Evolutionary conservation across 164 flowering plant species (phyloP).

Genomic region (Magnolia changhungtana): DNA sequence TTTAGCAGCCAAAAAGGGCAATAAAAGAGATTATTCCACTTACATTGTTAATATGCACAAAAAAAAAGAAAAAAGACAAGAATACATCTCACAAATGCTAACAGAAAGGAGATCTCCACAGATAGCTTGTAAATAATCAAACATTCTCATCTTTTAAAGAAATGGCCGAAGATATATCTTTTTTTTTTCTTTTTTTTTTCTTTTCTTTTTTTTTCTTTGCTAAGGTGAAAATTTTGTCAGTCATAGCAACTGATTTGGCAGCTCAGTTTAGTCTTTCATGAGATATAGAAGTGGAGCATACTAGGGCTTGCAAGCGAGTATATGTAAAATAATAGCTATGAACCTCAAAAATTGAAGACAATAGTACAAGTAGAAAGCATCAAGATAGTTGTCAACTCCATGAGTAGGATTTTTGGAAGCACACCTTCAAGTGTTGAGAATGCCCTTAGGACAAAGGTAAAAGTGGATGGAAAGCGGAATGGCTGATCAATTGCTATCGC

Average conservation of each 20-base stretch:
- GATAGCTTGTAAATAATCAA: neutral
- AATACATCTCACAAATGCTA: neutral
- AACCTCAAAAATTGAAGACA: neutral
- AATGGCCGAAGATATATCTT: no score
- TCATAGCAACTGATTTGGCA: neutral
- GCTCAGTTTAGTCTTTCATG: neutral
- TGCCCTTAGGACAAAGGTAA: slow-evolving; percentile 86
- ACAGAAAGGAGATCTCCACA: neutral
- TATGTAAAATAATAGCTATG: no score
- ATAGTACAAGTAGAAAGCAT: neutral
- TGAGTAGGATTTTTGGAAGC: neutral
- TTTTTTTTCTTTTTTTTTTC: no score
- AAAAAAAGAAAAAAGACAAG: neutral
- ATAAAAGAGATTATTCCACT: neutral
- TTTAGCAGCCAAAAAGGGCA: neutral
- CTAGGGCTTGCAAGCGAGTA: neutral
- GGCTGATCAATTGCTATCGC: slow-evolving; percentile 96
- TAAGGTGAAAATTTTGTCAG: no score
- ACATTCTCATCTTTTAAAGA: neutral
- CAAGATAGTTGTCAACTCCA: neutral
- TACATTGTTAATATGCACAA: neutral
- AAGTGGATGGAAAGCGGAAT: slow-evolving; percentile 90
- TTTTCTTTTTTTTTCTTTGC: no score
- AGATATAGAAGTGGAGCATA: neutral
- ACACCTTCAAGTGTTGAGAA: slow-evolving; percentile 96